These are phyloP conservation scores for Neophaeococcomyces aloes DNA, from an alignment of 2,329 filamentous ascomycete species.

Conservation along the genomic window DNA sequence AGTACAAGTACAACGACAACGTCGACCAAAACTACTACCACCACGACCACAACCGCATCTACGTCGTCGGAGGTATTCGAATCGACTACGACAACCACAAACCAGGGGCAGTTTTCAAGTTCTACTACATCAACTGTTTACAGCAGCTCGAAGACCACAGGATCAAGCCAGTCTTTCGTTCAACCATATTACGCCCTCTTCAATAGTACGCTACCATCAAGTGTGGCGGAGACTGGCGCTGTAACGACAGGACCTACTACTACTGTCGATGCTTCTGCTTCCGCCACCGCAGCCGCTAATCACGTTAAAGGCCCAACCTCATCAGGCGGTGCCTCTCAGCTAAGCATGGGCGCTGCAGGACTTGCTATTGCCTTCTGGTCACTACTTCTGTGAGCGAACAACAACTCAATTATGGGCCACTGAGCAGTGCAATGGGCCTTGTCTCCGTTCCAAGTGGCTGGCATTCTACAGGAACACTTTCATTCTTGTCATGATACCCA, in stretches of 20 bases:
- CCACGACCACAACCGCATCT: slow-evolving; percentile 1
- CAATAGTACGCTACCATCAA: slow-evolving; percentile 1
- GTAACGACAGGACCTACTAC: background rate
- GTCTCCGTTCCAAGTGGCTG: slow-evolving; percentile 1
- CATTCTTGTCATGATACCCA: slow-evolving; percentile 4
- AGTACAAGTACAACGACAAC: slow-evolving; percentile 5
- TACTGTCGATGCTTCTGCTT: no score
- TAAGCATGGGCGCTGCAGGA: background rate
- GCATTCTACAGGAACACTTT: background rate
- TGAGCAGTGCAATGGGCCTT: background rate
- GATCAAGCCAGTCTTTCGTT: background rate
- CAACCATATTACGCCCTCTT: slow-evolving; percentile 4
- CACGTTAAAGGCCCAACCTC: background rate
- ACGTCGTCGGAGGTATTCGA: background rate
- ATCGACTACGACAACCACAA: slow-evolving; percentile 4
- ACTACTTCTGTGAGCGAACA: background rate
- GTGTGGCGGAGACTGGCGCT: slow-evolving; percentile 1
- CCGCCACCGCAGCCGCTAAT: no score
- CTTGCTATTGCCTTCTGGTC: slow-evolving; percentile 4
- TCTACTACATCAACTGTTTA: background rate
- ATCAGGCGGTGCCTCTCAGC: slow-evolving; percentile 3
- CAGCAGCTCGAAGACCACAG: slow-evolving; percentile 2
- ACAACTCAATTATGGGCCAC: background rate
- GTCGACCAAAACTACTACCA: slow-evolving; percentile 5
- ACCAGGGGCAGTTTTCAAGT: background rate